Evolutionary conservation across 192 early-diverging fungal genomes (phyloP).

Genomic region (Linnemannia elongata): DNA sequence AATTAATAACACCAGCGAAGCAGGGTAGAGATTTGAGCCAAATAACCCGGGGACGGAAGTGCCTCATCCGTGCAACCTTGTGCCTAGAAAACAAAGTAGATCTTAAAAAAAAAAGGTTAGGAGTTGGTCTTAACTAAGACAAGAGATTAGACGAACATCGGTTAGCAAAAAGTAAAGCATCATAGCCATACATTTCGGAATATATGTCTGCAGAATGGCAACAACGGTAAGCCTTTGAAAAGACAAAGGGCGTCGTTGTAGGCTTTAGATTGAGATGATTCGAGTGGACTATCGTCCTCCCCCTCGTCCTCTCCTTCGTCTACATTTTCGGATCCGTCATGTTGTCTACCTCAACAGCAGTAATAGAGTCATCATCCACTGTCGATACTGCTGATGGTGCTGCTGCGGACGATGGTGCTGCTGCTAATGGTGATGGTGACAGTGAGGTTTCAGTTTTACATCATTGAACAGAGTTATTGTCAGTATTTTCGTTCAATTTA

Average conservation of each 20-base stretch:
- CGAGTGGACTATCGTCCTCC: neutral
- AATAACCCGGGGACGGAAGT: no score
- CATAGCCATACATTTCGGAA: conserved; percentile 6
- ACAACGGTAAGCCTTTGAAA: neutral
- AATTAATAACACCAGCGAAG: no score
- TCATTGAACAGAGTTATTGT: neutral
- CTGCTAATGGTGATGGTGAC: neutral
- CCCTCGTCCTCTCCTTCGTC: neutral
- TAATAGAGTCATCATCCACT: neutral
- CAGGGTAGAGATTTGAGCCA: no score
- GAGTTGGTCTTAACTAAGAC: neutral
- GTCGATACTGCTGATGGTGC: neutral
- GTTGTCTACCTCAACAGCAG: neutral
- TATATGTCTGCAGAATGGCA: conserved; percentile 8
- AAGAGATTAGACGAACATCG: neutral
- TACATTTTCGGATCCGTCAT: neutral
- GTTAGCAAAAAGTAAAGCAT: neutral
- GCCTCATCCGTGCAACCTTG: conserved; percentile 7
- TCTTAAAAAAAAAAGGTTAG: neutral
- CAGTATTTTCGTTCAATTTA: neutral
- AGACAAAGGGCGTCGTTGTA: conserved; percentile 1
- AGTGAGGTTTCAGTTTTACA: neutral
- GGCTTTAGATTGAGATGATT: neutral
- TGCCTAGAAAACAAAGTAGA: neutral
- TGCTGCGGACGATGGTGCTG: neutral